Base-by-base conservation (phyloP, 257 asterid species). In the Nicotiana otophora region DNA sequence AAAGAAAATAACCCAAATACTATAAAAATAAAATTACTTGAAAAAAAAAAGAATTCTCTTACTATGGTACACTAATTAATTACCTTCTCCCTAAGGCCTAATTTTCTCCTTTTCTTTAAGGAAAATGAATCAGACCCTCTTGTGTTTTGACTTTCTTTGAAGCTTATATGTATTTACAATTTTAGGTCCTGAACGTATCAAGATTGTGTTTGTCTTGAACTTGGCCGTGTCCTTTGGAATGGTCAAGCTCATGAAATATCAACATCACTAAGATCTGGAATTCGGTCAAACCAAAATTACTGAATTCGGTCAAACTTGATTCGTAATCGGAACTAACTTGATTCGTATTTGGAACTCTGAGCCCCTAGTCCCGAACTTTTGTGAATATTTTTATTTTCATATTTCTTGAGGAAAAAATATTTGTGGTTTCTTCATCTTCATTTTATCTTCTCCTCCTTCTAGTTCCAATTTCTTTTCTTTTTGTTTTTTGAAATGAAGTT, bases 101-200 rank as follows among this genome's bases (percentile, higher is more conserved):
- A 11, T 5, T 70, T 70, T 70, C 7, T 72, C 78, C 78, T 72
- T 72, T 72, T 42, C 68, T 33, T 55, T 26, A 9, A 33, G 68
- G 78, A 60, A 81, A 84, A 57, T 77, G 64, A 82, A 67, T 51
- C 48, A 57, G 23, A 57, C 58, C 36, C 53, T 34, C 12, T n/a
- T 20, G 9, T n/a, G 30, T 26, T 34, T 9, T 10, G 36, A 63
- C 15, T 17, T 30, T 23, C 14, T 19, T 5, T 5, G 10, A 42
- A 8, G 51, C 51, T 42, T 31, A 83, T 78, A 16, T 78, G 33
- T 81, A 83, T 81, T 78, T 83, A 86, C 84, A 83, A 48, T 83
- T 86, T 72, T 7, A 62, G 69, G 75, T 82, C 65, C 61, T 30
- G 63, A 53, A n/a, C 16, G 11, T 28, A 12, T 54, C 10, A 42